Percentiles rank a stretch among this genome's conserved stretches.
Conservation (phyloP, 139 green algal genomes). For the Gonium pectorale region DNA sequence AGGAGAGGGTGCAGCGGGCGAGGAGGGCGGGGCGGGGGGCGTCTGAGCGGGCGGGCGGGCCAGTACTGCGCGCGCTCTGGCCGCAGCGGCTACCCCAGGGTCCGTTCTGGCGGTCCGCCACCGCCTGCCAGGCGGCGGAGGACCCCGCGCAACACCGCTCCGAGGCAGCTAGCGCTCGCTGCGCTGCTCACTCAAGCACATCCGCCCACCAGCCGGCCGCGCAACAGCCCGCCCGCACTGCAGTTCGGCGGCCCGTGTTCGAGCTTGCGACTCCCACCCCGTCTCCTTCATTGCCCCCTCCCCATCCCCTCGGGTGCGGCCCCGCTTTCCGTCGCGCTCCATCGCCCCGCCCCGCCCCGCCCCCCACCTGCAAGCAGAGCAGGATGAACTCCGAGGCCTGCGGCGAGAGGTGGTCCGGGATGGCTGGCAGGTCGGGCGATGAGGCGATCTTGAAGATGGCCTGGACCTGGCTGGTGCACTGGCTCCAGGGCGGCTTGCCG, state of each 20-base stretch:
- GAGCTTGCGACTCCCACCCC: not conserved
- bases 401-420: conserved; percentile 74
- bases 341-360: too few species aligned
- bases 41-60: not conserved
- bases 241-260: not conserved
- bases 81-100: too few species aligned
- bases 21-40: not conserved
- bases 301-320: not conserved
- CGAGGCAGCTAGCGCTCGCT: too few species aligned
- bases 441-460: conserved; percentile 92
- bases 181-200: too few species aligned
- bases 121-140: too few species aligned
- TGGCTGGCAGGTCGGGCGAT: conserved; percentile 73
- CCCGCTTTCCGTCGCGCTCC: not conserved
- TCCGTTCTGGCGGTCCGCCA: too few species aligned
- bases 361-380: conserved; percentile 79
- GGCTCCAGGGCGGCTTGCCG: conserved; percentile 85
- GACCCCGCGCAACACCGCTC: too few species aligned
- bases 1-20: not conserved
- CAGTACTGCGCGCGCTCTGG: too few species aligned
- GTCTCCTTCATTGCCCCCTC: not conserved
- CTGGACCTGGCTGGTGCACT: conserved; percentile 68
- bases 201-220: too few species aligned
- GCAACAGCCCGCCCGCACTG: not conserved
- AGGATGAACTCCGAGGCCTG: conserved; percentile 90